Conservation (phyloP, 2,329 filamentous ascomycete genomes). For the Neocatenulostroma microsporum region DNA sequence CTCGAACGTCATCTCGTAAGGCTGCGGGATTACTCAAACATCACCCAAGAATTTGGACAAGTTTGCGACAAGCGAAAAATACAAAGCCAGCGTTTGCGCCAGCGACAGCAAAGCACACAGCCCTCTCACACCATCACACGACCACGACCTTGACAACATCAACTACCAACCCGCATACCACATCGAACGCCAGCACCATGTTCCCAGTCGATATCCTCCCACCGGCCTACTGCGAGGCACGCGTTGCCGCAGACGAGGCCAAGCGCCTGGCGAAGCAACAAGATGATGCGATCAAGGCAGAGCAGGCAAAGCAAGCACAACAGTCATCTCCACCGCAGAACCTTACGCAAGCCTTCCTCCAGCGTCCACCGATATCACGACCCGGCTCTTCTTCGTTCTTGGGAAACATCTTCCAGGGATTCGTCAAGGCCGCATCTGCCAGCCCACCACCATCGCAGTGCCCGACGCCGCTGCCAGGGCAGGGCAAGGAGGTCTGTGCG, state of each 20-base stretch:
- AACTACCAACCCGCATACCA: background rate
- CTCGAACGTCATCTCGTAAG: too few relatives aligned
- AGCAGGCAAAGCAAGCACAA: constrained; percentile 11
- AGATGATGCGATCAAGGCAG: constrained; percentile 13
- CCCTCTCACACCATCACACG: too few relatives aligned
- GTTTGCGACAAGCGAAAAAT: too few relatives aligned
- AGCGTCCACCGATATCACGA: constrained; percentile 18
- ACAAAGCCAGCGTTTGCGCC: too few relatives aligned
- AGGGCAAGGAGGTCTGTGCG: constrained; percentile 4
- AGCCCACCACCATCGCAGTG: constrained; percentile 8
- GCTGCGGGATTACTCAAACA: too few relatives aligned
- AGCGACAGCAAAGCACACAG: too few relatives aligned
- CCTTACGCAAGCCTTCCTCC: constrained; percentile 10
- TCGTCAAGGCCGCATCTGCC: constrained; percentile 9
- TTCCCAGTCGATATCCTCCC: constrained; percentile 27
- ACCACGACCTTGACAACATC: too few relatives aligned
- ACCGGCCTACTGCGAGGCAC: constrained; percentile 27
- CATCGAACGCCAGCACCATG: constrained; percentile 16
- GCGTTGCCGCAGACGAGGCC: constrained; percentile 19
- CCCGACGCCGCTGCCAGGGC: constrained; percentile 8
- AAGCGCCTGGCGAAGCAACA: constrained; percentile 19
- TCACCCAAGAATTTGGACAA: too few relatives aligned
- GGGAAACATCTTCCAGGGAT: constrained; percentile 23
- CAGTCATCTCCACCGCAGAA: constrained; percentile 5
- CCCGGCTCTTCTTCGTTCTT: constrained; percentile 17